These are phyloP conservation scores for Neonectria faginata DNA, from an alignment of 2,329 filamentous ascomycete species.

Conservation along the genomic window DNA sequence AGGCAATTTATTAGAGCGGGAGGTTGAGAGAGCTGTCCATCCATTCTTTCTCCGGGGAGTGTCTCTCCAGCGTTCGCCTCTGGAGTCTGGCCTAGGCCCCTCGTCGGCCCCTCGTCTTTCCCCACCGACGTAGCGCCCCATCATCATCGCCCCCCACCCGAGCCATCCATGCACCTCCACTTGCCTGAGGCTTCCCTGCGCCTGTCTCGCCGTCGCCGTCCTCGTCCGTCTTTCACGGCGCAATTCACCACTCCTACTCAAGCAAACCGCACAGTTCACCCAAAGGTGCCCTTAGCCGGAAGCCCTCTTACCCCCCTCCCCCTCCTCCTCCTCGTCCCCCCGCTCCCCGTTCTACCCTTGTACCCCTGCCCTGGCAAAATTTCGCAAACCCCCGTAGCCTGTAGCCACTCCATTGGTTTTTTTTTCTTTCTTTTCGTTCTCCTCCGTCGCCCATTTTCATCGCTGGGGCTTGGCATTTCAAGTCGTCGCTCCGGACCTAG, in stretches of 20 bases:
- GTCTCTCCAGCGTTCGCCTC: slow-evolving; percentile 23
- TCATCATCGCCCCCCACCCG: slow-evolving; percentile 25
- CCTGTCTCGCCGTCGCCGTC: slow-evolving; percentile 22
- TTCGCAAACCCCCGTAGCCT: slow-evolving; percentile 31
- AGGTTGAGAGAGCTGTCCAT: not conserved
- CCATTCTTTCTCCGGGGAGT: not conserved
- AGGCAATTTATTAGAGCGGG: too few relatives aligned
- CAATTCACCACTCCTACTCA: slow-evolving; percentile 23
- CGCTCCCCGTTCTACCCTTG: slow-evolving; percentile 19
- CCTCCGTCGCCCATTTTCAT: slow-evolving; percentile 33
- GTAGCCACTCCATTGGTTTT: slow-evolving; percentile 45
- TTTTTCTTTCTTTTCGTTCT: slow-evolving; percentile 22
- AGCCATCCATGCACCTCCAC: slow-evolving; percentile 6
- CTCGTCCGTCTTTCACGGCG: slow-evolving; percentile 5
- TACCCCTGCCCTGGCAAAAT: slow-evolving; percentile 20
- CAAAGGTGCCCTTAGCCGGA: slow-evolving; percentile 23
- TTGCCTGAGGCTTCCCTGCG: slow-evolving; percentile 23
- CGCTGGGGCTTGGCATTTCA: slow-evolving; percentile 38
- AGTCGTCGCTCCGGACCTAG: slow-evolving; percentile 34
- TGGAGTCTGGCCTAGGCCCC: slow-evolving; percentile 15
- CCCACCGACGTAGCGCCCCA: slow-evolving; percentile 17
- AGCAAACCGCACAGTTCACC: slow-evolving; percentile 5
- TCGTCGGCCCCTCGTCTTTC: slow-evolving; percentile 14
- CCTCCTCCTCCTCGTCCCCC: slow-evolving; percentile 33
- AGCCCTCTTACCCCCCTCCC: slow-evolving; percentile 36